phyloP scores from a whole-genome alignment of 495 filamentous ascomycete genomes.

The Xylaria nigripes region DNA sequence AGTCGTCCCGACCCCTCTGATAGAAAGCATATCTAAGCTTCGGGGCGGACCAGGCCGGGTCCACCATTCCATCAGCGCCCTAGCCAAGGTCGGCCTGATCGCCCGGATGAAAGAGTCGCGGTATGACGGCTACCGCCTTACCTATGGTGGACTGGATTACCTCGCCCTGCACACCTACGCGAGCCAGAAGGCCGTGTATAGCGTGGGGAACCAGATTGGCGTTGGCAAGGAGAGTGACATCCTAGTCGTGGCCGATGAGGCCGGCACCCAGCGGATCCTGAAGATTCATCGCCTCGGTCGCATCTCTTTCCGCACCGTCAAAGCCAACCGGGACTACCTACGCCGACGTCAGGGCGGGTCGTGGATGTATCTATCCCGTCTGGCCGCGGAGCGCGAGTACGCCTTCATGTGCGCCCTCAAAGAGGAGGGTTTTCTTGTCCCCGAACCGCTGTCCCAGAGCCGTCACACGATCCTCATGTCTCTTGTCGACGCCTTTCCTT shows the following conservation, averaged over 20 bases:
- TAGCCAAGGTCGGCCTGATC: conserved; percentile 90
- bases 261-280: conserved; percentile 59
- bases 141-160: conserved; percentile 96
- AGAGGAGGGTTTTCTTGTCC: conserved; percentile 80
- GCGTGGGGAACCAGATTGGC: conserved; percentile 88
- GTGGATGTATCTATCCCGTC: conserved; percentile 96
- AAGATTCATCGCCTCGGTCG: conserved; percentile 94
- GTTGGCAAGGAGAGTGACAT: conserved; percentile 98
- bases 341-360: conserved; percentile 64
- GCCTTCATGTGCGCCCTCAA: conserved; percentile 82
- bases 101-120: conserved; percentile 89
- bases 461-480: conserved; percentile 95
- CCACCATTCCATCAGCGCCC: conserved; percentile 75
- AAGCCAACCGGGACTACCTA: conserved; percentile 92
- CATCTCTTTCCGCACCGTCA: conserved; percentile 94
- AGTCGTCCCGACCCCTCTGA: conserved; percentile 84
- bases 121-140: conserved; percentile 96
- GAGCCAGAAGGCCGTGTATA: conserved; percentile 69
- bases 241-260: conserved; percentile 71
- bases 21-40: conserved; percentile 72
- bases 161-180: conserved; percentile 85
- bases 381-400: conserved; percentile 87
- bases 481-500: conserved; percentile 77
- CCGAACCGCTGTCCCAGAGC: conserved; percentile 74
- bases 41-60: conserved; percentile 69